Evolutionary conservation across 2,329 filamentous ascomycete species (phyloP), one percentile per base, ranked within the genome.

Genomic region (Monosporascus sp.): DNA sequence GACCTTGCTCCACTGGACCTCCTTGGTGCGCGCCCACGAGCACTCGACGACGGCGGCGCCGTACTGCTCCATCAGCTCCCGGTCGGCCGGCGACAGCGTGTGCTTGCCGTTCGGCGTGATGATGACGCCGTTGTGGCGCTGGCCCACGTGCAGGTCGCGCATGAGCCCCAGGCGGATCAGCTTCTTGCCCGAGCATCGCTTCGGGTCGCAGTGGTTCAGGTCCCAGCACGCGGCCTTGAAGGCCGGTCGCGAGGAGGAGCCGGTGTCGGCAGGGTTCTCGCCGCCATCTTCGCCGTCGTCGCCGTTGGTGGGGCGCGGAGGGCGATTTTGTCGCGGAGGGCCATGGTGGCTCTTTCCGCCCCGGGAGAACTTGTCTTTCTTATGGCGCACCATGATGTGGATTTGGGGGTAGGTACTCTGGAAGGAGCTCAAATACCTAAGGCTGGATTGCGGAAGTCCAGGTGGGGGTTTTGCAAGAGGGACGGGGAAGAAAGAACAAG

Each of bases 141-240:
- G 92, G 50, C 94, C 94, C 52, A 97, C 79, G 64, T 93, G 85
- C 51, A 99, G 80, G 65, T 96, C 89, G 61, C 94, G 87, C 90
- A 99, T 97, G 65, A 97, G 77, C 3, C 93, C 93, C 52, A 95
- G 82, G 58, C 87, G 86, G 82, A 99, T 96, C 37, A 99, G 81
- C 58, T 90, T 86, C 76, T 99, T 99, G 35, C 94, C 94, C 0
- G 92, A 97, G 73, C 94, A 99, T 62, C 93, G 81, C 72, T 97
- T 97, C 8, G 93, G 90, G 67, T 99, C 94, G 76, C 94, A 99
- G 75, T 99, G 94, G 57, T 92, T 93, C 37, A 99, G 80, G 67
- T 99, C 94, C 94, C 94, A 99, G 70, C 93, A 97, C 54, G 93
- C 94, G 48, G 94, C 93, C 73, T 95, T 96, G 81, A 92, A 97